Conservation (phyloP, 495 filamentous ascomycete genomes). For the Achaetomiella virescens region DNA sequence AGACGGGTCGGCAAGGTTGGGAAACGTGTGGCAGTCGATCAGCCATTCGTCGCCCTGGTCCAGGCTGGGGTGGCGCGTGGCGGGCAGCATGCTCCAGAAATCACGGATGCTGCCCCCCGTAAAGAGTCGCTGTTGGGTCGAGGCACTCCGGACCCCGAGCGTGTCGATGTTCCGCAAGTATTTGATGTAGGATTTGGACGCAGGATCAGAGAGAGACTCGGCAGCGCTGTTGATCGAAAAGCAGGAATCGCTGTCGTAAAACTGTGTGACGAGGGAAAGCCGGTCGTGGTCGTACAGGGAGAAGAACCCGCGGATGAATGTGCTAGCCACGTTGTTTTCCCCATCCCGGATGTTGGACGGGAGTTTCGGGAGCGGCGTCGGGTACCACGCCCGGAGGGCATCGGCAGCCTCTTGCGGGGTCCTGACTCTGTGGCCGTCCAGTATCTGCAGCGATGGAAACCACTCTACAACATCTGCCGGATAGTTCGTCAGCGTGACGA, state of each 20-base stretch:
- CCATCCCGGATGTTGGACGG: slow-evolving; percentile 70
- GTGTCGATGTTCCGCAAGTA: slow-evolving; percentile 74
- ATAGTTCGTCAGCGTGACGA: slow-evolving; percentile 57
- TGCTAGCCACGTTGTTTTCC: slow-evolving; percentile 58
- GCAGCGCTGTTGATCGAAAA: slow-evolving; percentile 74
- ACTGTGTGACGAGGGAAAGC: slow-evolving; percentile 49
- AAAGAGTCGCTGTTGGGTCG: slow-evolving; percentile 59
- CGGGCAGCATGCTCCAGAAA: slow-evolving; percentile 62
- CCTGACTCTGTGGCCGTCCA: slow-evolving; percentile 67
- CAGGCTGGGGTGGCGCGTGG: slow-evolving; percentile 66
- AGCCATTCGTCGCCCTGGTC: slow-evolving; percentile 62
- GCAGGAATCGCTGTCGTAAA: slow-evolving; percentile 72
- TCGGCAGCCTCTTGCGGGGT: slow-evolving; percentile 59
- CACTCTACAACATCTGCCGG: slow-evolving; percentile 67
- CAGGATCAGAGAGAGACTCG: slow-evolving; percentile 35
- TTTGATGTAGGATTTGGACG: slow-evolving; percentile 72
- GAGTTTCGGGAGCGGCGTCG: slow-evolving; percentile 61
- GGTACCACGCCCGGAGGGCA: slow-evolving; percentile 30
- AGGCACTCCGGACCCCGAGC: slow-evolving; percentile 48
- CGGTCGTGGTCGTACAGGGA: slow-evolving; percentile 69
- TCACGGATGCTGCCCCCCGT: slow-evolving; percentile 59
- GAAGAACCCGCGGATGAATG: slow-evolving; percentile 71
- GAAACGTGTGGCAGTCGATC: slow-evolving; percentile 74
- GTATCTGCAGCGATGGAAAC: slow-evolving; percentile 67
- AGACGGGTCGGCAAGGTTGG: slow-evolving; percentile 63